Conservation (phyloP, 441 rosid genomes). For the Dalechampia spathulata region DNA sequence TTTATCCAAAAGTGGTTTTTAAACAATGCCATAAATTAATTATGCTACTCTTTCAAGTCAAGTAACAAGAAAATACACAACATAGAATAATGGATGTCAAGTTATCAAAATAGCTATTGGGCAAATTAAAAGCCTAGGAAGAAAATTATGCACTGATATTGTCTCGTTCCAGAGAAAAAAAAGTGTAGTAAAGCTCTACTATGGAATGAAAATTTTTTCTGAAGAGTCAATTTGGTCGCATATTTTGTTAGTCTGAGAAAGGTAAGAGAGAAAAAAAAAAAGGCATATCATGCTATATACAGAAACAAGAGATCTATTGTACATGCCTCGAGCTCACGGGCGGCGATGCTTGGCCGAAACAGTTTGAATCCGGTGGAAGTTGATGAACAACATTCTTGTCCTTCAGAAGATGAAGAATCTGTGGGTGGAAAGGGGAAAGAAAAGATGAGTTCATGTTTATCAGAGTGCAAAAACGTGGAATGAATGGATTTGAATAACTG, state of each 20-base stretch:
- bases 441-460: background rate
- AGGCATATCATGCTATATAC: slow-evolving; percentile 13
- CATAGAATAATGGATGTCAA: background rate
- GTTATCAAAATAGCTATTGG: background rate
- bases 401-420: slow-evolving; percentile 14
- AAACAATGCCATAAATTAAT: too few relatives aligned
- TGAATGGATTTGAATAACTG: background rate
- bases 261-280: background rate
- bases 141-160: background rate
- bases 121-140: background rate
- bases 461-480: background rate
- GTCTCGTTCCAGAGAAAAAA: background rate
- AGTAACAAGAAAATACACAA: background rate
- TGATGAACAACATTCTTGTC: slow-evolving; percentile 6
- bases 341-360: slow-evolving; percentile 1
- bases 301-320: slow-evolving; percentile 3
- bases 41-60: too few relatives aligned
- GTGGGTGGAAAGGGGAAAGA: background rate
- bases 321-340: slow-evolving; percentile 3
- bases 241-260: background rate
- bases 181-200: background rate
- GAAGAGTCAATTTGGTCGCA: slow-evolving; percentile 4
- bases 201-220: too few relatives aligned
- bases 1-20: too few relatives aligned
- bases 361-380: slow-evolving; percentile 4